Conservation (phyloP, 306 rosid genomes). For the Casuarina glauca region DNA sequence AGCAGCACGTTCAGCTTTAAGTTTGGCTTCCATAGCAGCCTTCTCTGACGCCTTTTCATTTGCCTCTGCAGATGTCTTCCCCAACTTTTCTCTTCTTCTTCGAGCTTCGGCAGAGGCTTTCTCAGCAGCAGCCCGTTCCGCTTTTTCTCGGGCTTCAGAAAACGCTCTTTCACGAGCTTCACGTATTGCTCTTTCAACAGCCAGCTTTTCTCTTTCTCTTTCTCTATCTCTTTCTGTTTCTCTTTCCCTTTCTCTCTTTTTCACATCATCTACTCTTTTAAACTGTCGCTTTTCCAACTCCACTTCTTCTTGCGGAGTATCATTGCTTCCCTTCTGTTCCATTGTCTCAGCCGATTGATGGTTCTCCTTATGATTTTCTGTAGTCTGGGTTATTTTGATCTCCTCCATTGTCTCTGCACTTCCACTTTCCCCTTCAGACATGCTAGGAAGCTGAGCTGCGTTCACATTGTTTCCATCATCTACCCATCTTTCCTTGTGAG, state of each 20-base stretch:
- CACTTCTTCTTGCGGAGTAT: conserved; percentile 34
- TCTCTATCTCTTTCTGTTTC: conserved; percentile 75
- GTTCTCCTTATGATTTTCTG: conserved; percentile 31
- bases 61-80: conserved; percentile 49
- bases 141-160: conserved; percentile 83
- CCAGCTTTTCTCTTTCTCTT: conserved; percentile 69
- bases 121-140: conserved; percentile 69
- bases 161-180: conserved; percentile 97
- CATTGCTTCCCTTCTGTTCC: conserved; percentile 45
- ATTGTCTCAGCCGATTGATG: conserved; percentile 26
- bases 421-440: conserved; percentile 37
- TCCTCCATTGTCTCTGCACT: conserved; percentile 32
- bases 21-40: conserved; percentile 78
- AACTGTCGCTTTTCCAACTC: conserved; percentile 50
- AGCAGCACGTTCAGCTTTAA: conserved; percentile 85
- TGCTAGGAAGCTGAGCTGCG: conserved; percentile 40
- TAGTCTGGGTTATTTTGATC: conserved; percentile 25
- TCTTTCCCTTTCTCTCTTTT: conserved; percentile 63
- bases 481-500: conserved; percentile 30
- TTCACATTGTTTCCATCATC: conserved; percentile 20
- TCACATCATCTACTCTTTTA: conserved; percentile 61
- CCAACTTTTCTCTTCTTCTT: conserved; percentile 62
- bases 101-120: conserved; percentile 72
- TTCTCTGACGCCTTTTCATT: conserved; percentile 55
- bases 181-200: conserved; percentile 82